Conservation (phyloP, 257 asterid genomes). For the Ilex aquifolium region DNA sequence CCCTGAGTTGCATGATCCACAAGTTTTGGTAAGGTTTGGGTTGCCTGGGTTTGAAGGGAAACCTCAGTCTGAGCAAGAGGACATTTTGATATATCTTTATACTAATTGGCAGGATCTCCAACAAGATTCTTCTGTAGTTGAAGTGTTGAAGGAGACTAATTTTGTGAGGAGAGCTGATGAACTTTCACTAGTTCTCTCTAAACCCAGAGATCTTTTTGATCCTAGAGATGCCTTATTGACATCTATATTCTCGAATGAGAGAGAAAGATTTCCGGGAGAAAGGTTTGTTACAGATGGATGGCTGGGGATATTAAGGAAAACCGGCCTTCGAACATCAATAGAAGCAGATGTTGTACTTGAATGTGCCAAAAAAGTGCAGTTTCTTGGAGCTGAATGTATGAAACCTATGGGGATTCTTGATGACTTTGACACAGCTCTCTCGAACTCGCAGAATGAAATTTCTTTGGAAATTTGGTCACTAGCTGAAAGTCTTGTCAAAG, state of each 20-base stretch:
- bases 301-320: conserved; percentile 77
- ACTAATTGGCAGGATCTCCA: conserved; percentile 84
- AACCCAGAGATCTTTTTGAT: conserved; percentile 76
- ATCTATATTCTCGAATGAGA: conserved; percentile 73
- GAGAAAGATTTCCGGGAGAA: conserved; percentile 84
- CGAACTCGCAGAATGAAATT: conserved; percentile 59
- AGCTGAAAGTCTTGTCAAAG: conserved; percentile 80
- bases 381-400: conserved; percentile 73
- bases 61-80: conserved; percentile 74
- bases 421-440: conserved; percentile 47
- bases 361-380: conserved; percentile 89
- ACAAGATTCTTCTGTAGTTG: conserved; percentile 58
- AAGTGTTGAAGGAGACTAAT: conserved; percentile 65
- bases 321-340: conserved; percentile 72
- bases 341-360: conserved; percentile 84
- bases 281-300: conserved; percentile 84
- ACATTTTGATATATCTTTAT: conserved; percentile 72
- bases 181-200: conserved; percentile 42
- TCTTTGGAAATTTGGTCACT: conserved; percentile 79
- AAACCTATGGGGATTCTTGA: conserved; percentile 43
- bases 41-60: conserved; percentile 73
- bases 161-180: conserved; percentile 85
- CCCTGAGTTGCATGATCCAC: conserved; percentile 74
- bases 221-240: conserved; percentile 75
- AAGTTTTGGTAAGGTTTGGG: conserved; percentile 77